Conservation (phyloP, 1,139 yeast genomes). For the Pichiaceae sp. region DNA sequence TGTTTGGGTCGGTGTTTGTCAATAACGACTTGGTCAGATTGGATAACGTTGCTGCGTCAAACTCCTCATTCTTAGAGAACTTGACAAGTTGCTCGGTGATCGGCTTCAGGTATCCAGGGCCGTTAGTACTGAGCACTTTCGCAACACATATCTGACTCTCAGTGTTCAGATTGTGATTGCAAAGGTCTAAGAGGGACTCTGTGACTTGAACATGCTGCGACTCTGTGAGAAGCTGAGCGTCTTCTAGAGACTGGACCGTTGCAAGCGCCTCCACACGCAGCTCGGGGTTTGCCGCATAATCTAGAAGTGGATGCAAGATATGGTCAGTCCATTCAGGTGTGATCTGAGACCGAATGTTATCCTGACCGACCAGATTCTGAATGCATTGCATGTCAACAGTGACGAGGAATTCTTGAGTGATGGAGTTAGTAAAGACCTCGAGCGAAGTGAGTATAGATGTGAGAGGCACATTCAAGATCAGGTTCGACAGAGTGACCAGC, state of each 20-base stretch:
- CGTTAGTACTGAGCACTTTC: conserved; percentile 7
- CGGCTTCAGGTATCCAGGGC: conserved; percentile 4
- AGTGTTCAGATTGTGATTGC: conserved; percentile 6
- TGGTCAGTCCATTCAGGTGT: conserved; percentile 12
- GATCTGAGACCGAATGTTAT: conserved; percentile 4
- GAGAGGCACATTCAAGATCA: conserved; percentile 18
- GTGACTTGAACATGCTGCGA: conserved; percentile 2
- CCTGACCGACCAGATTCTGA: conserved; percentile 9
- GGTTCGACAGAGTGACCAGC: conserved; percentile 29
- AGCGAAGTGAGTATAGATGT: conserved; percentile 6
- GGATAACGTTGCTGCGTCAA: conserved; percentile 13
- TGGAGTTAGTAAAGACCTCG: conserved; percentile 13
- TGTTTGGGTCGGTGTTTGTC: conserved; percentile 5
- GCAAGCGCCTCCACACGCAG: conserved; percentile 12
- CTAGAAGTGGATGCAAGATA: conserved; percentile 11
- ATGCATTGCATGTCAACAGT: conserved; percentile 13
- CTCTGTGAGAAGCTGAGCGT: conserved; percentile 5
- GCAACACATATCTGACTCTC: conserved; percentile 8
- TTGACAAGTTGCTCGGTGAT: conserved; percentile 10
- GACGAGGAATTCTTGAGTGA: conserved; percentile 15
- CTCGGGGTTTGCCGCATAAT: conserved; percentile 15
- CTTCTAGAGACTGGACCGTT: conserved; percentile 8
- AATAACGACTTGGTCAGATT: conserved; percentile 12
- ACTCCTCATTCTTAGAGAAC: conserved; percentile 7
- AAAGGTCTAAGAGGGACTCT: conserved; percentile 4